Conservation (phyloP, 2,329 filamentous ascomycete genomes). For the Hawksworthiomyces lignivorus region DNA sequence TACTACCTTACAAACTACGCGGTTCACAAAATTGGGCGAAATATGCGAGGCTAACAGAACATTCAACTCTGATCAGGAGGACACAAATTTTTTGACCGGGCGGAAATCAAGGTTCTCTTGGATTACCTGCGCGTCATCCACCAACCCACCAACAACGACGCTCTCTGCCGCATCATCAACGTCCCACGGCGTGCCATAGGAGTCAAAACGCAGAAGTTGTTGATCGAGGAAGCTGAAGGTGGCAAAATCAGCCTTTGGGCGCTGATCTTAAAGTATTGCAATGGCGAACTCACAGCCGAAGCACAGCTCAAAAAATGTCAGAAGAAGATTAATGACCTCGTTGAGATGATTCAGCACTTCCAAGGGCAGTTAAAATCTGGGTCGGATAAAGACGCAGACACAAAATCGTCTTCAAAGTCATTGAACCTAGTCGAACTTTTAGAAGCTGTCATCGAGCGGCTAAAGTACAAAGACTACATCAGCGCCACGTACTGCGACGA, state of each 20-base stretch:
- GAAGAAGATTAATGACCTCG: slow-evolving; percentile 40
- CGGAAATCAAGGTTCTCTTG: slow-evolving; percentile 77
- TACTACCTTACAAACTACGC: no score
- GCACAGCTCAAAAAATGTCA: no score
- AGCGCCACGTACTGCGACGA: slow-evolving; percentile 64
- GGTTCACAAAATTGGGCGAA: no score
- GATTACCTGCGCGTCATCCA: slow-evolving; percentile 84
- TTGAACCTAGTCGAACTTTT: slow-evolving; percentile 38
- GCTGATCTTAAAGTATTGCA: slow-evolving; percentile 55
- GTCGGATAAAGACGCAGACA: no score
- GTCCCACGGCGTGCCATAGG: slow-evolving; percentile 74
- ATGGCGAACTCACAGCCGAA: no score
- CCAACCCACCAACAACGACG: slow-evolving; percentile 81
- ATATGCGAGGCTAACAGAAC: no score
- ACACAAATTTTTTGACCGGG: slow-evolving; percentile 82
- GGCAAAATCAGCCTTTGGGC: slow-evolving; percentile 66
- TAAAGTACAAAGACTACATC: slow-evolving; percentile 68
- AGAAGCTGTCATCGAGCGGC: slow-evolving; percentile 50
- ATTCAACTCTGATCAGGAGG: no score
- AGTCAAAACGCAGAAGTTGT: slow-evolving; percentile 63
- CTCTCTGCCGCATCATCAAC: slow-evolving; percentile 76
- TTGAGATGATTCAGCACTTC: slow-evolving; percentile 16
- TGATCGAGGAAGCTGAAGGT: slow-evolving; percentile 70
- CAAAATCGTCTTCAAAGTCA: neutral
- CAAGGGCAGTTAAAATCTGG: no score